A percentile compares a stretch with the other conserved stretches of the same genome.
These are phyloP conservation scores for Beta macrorhiza DNA, from an alignment of 179 eudicot species.

Conservation along the genomic window DNA sequence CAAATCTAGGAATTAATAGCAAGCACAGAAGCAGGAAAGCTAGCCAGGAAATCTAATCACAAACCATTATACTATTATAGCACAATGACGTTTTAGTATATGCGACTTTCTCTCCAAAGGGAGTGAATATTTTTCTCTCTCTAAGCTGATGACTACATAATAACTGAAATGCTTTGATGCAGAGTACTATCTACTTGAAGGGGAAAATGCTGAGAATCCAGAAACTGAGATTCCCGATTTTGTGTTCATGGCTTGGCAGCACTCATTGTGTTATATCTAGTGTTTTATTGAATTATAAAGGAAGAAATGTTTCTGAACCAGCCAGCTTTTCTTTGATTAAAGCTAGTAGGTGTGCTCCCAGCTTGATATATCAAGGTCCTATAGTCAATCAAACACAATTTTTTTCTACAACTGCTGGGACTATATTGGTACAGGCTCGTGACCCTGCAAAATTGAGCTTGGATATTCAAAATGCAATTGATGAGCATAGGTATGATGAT, in stretches of 20 bases:
- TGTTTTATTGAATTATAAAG: neutral
- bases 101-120: too few species aligned
- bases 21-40: too few species aligned
- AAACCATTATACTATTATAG: neutral
- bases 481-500: slow-evolving; percentile 53
- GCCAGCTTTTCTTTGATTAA: slow-evolving; percentile 8
- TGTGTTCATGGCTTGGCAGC: slow-evolving; percentile 24
- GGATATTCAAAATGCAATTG: slow-evolving; percentile 59
- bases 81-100: too few species aligned
- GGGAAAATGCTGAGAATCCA: slow-evolving; percentile 31
- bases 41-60: neutral
- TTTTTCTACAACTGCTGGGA: slow-evolving; percentile 46
- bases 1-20: too few species aligned
- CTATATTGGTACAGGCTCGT: slow-evolving; percentile 74
- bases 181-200: neutral
- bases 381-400: slow-evolving; percentile 14
- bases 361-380: slow-evolving; percentile 16
- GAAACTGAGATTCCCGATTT: slow-evolving; percentile 30
- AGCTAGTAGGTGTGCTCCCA: neutral
- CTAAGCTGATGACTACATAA: neutral
- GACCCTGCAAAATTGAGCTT: slow-evolving; percentile 68
- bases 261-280: slow-evolving; percentile 7
- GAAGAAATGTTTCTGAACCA: slow-evolving; percentile 18
- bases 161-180: slow-evolving; percentile 7
- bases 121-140: neutral